Base-by-base conservation (phyloP, 768 basidiomycete genomes). In the Hericium coralloides region DNA sequence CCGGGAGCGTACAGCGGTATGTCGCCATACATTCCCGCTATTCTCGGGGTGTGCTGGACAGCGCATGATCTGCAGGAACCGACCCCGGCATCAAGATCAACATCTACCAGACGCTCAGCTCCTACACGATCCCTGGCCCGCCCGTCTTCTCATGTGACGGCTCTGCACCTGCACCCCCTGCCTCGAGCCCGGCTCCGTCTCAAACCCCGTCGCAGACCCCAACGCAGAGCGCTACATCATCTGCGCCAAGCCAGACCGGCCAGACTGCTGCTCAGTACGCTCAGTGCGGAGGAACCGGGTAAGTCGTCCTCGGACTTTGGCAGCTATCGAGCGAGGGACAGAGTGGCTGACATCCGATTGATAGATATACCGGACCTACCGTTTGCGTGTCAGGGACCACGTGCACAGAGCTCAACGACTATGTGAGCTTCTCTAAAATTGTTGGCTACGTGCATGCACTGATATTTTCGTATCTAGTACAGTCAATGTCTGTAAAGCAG, bases 41-140 rank as follows among this genome's bases (percentile, higher is more conserved):
- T 18, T 47, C n/a, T 52, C 12, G 14, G 17, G 25, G 6, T 20
- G 14, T 41, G 49, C 48, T 52, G 18, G 49, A 45, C 43, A 20
- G 17, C 15, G 17, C 55, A 3, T 49, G 36, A 18, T 58, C 58
- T 50, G 4, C 37, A 65, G 64, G 63, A 10, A 66, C 68, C 39
- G 70, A 72, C 62, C 71, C 71, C 20, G 71, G 71, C 57, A 65
- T 71, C 60, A 69, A 56, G 49, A 64, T 71, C 63, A 68, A 70
- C 61, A 66, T 70, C 59, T 69, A 69, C 61, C 64, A 65, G 57
- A 59, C 67, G 14, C 22, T 53, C 1, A 64, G 57, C 58, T 69
- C 43, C 43, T 45, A 70, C 66, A 69, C 65, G 12, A 60, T 70
- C 25, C 69, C 51, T 56, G 66, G 43, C 15, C 67, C 67, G 10